A percentile compares a stretch with the other conserved stretches of the same genome.
Conservation (phyloP, 345 rosid genomes). For the Heritiera littoralis region DNA sequence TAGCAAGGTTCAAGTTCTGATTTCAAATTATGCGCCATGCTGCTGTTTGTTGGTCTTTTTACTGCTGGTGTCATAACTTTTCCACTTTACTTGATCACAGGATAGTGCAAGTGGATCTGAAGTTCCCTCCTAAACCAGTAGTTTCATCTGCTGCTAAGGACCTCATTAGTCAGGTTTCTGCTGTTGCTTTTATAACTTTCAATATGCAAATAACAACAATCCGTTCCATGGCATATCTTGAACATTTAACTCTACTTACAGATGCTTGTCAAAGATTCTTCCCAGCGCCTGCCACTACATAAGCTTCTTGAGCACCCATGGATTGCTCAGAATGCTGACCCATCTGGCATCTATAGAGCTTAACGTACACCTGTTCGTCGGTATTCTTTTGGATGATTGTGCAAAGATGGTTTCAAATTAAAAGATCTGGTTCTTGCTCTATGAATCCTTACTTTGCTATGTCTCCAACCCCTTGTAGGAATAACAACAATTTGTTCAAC, state of each 20-base stretch:
- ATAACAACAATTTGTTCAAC: slow-evolving; percentile 18
- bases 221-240: neutral
- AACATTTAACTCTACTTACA: slow-evolving; percentile 23
- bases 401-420: neutral
- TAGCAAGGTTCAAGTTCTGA: neutral
- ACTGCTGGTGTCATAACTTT: neutral
- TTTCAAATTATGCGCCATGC: neutral
- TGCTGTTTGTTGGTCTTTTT: neutral
- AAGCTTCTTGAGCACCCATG: slow-evolving; percentile 95
- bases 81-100: slow-evolving; percentile 34
- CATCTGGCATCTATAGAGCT: slow-evolving; percentile 72
- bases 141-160: slow-evolving; percentile 90
- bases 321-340: slow-evolving; percentile 94
- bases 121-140: slow-evolving; percentile 84
- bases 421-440: neutral
- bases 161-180: slow-evolving; percentile 76
- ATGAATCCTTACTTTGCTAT: neutral
- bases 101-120: slow-evolving; percentile 95
- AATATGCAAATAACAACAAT: neutral
- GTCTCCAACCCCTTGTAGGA: slow-evolving; percentile 27
- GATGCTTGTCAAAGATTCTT: slow-evolving; percentile 97
- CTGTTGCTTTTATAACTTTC: neutral
- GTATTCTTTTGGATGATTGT: neutral
- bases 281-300: slow-evolving; percentile 78
- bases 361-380: slow-evolving; percentile 27